Base-by-base conservation (phyloP, 2,329 filamentous ascomycete genomes). In the Taxawa tesnikishii region DNA sequence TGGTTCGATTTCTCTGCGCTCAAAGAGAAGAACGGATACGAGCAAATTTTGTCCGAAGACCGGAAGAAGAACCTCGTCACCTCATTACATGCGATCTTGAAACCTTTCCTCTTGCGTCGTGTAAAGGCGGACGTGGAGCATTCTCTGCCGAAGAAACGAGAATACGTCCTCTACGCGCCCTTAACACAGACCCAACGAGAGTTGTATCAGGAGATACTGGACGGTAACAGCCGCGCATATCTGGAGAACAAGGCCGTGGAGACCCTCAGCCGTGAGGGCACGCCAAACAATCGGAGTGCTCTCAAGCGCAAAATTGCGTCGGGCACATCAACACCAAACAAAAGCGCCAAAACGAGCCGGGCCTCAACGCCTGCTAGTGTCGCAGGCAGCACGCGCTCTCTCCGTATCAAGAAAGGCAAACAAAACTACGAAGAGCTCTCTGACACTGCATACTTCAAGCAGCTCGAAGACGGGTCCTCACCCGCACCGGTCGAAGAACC, bases 1-100 rank as follows among this genome's bases (percentile, higher is more conserved):
- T 96, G 88, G 87, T 98, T 98, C 40, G 88, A 98, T 53, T 98
- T 98, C 46, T 90, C 83, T 0, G 87, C 85, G 6, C 67, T 98
- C 2, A 75, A 92, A 34, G 83, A 96, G 38, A 83, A 87, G 42
- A 69, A 79, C 21, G 77, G 75, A 0, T 80, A 84, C 1, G 75
- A 83, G 30, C 74, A 87, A 27, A 79, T 93, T 31, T 69, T 92
- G 5, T 77, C 79, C 3, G 81, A 93, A 46, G 74, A 82, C 33
- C 73, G 79, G 30, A 82, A 83, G 48, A 75, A 80, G 39, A 81
- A 79, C 31, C 60, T 90, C 1, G 79, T 92, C 2, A 76, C 85
- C 31, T 94, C 88, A 41, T 81, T 98, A 36, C 90, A 98, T 49
- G 74, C 88, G 0, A 87, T 98, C 15, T 58, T 98, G 1, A 94